Evolutionary conservation across 495 filamentous ascomycete species (phyloP).

Genomic region (Talaromyces stipitatus): DNA sequence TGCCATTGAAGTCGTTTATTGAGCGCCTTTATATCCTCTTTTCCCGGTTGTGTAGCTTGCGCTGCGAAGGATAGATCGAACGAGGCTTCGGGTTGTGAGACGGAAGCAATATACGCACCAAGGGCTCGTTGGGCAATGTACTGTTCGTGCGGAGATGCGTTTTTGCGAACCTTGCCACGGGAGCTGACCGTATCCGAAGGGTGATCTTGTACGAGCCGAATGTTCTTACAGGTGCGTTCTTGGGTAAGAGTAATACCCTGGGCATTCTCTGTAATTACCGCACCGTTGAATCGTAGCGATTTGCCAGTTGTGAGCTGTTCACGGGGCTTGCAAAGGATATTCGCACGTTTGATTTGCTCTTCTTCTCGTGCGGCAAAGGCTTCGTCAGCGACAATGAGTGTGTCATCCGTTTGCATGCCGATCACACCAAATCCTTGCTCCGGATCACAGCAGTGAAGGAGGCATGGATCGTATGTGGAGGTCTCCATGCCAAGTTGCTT

Average conservation of each 20-base stretch:
- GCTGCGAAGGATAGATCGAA: neutral
- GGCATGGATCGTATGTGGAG: neutral
- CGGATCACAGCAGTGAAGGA: neutral
- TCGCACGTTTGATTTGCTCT: neutral
- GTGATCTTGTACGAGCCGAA: neutral
- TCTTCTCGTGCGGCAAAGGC: neutral
- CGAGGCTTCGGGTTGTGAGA: neutral
- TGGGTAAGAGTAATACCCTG: neutral
- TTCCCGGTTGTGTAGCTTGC: neutral
- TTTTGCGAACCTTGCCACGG: neutral
- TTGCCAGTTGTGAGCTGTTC: neutral
- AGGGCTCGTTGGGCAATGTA: neutral
- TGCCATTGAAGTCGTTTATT: constrained; percentile 3
- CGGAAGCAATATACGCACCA: neutral
- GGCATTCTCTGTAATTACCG: neutral
- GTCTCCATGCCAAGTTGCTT: neutral
- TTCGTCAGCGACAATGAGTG: neutral
- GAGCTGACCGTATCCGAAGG: neutral
- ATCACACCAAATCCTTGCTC: neutral
- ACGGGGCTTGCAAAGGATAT: neutral
- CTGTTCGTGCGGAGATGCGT: neutral
- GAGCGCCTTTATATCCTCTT: neutral
- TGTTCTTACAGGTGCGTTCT: neutral
- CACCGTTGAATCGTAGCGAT: neutral
- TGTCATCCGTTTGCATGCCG: neutral